Base-by-base conservation (phyloP, 192 early-diverging fungal species). In the Coemansia sp. region DNA sequence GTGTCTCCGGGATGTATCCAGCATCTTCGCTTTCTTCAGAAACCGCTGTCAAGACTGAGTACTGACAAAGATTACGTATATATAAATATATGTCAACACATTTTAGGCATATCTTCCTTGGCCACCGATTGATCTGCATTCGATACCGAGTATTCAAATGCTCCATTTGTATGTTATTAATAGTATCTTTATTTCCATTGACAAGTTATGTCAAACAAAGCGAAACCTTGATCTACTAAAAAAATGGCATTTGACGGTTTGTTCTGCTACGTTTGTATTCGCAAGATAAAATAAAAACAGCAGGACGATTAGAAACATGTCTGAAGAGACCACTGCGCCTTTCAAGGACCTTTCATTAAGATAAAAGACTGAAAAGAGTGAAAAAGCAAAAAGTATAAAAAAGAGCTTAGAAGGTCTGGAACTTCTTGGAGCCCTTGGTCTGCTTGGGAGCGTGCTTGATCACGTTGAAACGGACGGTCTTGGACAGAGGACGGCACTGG, bases 391-490 rank as follows among this genome's bases (percentile, higher is more conserved):
- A 31, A 31, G 14, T 42, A 4, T 20, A 32, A 49, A 48, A 55
- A 7, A 7, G 38, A 55, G 66, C 63, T 90, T 91, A 96, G 90
- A 94, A 96, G 89, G 93, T 94, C 76, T 85, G 75, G 90, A 96
- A 96, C 79, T 85, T 80, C 92, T 96, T 96, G 81, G 87, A 85
- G 77, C 87, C 88, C 88, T 92, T 93, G 68, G 80, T 77, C 57
- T 82, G 72, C 80, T 84, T 78, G 91, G 95, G 94, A 81, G 87
- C 83, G 86, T 95, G 91, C 89, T 95, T 96, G 82, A 99, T 87
- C 71, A 99, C 97, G 90, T 99, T 99, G 94, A 97, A 99, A 78
- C 96, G 94, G 79, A 99, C 91, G 67, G 97, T 99, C 92, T 99
- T 99, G 84, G 97, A 97, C 72, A 99, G 87, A 65, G 97, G 97